Evolutionary conservation across 768 basidiomycete genomes (phyloP), one percentile per base, ranked within the genome.

Genomic region (Rhizopogon salebrosus): DNA sequence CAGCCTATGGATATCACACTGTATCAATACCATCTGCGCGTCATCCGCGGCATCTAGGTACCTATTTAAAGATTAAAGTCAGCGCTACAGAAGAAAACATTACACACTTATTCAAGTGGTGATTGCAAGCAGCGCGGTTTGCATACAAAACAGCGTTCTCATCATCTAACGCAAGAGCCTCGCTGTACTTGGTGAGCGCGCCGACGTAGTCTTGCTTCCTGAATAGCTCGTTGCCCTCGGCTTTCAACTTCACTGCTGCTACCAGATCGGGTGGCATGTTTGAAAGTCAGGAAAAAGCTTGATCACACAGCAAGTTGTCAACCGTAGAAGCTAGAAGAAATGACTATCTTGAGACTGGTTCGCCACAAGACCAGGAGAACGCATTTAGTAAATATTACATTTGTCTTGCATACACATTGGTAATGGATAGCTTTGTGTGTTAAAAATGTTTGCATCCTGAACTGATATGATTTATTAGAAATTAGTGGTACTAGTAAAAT

Each of bases 61-160:
- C 20, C 54, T 54, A 51, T 51, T 42, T 38, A 39, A 29, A 31
- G 20, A 51, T 20, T 1, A 31, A 5, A 2, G 14, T 26, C 6
- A 22, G 39, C 16, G 8, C 11, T 22, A 43, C 16, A 23, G 22
- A 27, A 11, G 22, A 18, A 23, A 29, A 29, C 27, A 8, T 29
- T 9, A 16, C 50, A 34, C 35, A 74, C 75, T 64, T 67, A 50
- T 72, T 70, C 62, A 75, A 56, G 0, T 61, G 61, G 35, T 74
- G 54, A 39, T 60, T 60, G 48, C 69, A 69, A 14, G 75, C 77
- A 6, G 77, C 74, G 13, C 77, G 71, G 58, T 79, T 79, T 18
- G 72, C 68, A 56, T 71, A 75, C 16, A 77, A 60, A 8, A 79
- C 59, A 1, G 75, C 71, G 58, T 75, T 75, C 18, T 61, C 58